Percentiles rank a stretch among this genome's conserved stretches.
Evolutionary conservation across 2,329 filamentous ascomycete species (phyloP).

Genomic region (Verticillium nubilum): DNA sequence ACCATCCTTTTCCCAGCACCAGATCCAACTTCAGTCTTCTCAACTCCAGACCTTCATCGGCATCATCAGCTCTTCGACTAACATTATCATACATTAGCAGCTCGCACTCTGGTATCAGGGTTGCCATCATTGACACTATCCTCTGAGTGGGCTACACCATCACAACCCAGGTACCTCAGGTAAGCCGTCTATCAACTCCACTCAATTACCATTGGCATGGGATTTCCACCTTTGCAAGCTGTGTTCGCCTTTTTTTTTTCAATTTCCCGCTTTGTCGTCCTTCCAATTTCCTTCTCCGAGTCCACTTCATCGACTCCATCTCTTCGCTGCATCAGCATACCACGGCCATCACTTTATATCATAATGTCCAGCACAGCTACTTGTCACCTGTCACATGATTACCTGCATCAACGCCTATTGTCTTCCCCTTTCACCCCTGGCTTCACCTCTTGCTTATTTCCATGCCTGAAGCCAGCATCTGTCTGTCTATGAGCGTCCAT

Average conservation of each 20-base stretch:
- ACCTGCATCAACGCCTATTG: too few relatives aligned
- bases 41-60: neutral
- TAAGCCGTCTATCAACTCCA: neutral
- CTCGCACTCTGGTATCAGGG: neutral
- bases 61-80: neutral
- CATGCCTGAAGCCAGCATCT: too few relatives aligned
- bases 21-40: neutral
- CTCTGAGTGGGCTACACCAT: neutral
- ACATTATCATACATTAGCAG: neutral
- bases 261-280: neutral
- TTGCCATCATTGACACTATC: neutral
- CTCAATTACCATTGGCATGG: neutral
- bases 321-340: neutral
- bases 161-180: neutral
- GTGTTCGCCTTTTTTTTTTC: neutral
- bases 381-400: too few relatives aligned
- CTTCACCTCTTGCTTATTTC: neutral
- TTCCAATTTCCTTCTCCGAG: neutral
- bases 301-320: neutral
- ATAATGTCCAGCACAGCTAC: neutral
- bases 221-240: neutral
- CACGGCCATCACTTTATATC: neutral
- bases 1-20: neutral
- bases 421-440: too few relatives aligned
- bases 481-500: too few relatives aligned